Conservation (phyloP, 441 rosid genomes). For the Croton setiger region DNA sequence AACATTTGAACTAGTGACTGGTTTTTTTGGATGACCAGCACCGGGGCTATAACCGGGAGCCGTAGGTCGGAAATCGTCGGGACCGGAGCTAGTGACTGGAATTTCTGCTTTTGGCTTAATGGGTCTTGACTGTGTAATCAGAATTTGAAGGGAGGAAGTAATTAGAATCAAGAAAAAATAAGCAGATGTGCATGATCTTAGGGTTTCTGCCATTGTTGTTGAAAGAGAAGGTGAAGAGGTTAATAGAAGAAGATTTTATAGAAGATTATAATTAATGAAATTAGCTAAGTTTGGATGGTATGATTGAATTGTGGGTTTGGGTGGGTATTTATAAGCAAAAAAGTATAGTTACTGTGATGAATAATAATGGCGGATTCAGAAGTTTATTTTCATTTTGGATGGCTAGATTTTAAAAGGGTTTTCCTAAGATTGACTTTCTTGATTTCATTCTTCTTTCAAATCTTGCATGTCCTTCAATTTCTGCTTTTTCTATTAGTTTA, state of each 20-base stretch:
- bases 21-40: slow-evolving; percentile 8
- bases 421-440: slow-evolving; percentile 1
- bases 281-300: slow-evolving; percentile 5
- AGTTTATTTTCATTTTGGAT: slow-evolving; percentile 16
- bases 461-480: background rate
- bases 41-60: slow-evolving; percentile 43
- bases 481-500: no score
- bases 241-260: background rate
- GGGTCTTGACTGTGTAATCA: slow-evolving; percentile 27
- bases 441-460: slow-evolving; percentile 1
- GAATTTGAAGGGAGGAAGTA: slow-evolving; percentile 18
- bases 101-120: slow-evolving; percentile 9
- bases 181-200: background rate
- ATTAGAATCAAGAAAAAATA: slow-evolving; percentile 21
- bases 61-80: slow-evolving; percentile 17
- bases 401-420: slow-evolving; percentile 10
- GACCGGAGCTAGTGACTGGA: background rate
- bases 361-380: slow-evolving; percentile 9
- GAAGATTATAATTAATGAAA: background rate
- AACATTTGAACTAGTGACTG: no score
- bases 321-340: slow-evolving; percentile 29
- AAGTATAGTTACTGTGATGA: background rate
- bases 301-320: background rate
- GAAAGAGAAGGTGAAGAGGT: background rate
- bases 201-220: slow-evolving; percentile 23